Base-by-base conservation (phyloP, 495 filamentous ascomycete species). In the Aspergillus nanangensis region DNA sequence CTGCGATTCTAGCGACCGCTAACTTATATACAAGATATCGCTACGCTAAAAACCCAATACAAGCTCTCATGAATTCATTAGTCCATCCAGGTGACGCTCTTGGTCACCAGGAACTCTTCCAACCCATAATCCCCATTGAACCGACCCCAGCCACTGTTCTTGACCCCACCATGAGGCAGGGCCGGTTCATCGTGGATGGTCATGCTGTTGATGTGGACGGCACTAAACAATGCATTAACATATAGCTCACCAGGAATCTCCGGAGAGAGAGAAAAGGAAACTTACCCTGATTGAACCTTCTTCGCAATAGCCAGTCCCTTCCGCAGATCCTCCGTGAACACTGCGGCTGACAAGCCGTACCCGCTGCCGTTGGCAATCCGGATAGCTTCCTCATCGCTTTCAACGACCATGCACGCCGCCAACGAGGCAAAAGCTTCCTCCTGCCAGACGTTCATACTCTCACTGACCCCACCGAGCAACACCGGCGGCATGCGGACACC, bases 141-240 rank as follows among this genome's bases (percentile, higher is more conserved):
- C 8, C 80, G 60, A 0, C 90, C 90, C 69, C 80, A 91, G 3
- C 90, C 90, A 53, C 84, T 89, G 42, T 81, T 78, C 76, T 96
- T 96, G 41, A 82, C 80, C 17, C 90, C 90, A 11, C 90, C 89
- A 67, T 94, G 89, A 13, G 89, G 88, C 39, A 94, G 60, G 15
- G 69, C 72, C 2, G 81, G 69, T 67, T 95, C 89, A 54, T 96
- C 90, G 54, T 95, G 88, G 5, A 95, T 80, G 0, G 82, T 87
- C 86, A 91, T 90, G 47, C 71, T 79, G 58, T 96, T 96, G 57
- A 95, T 90, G 64, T 95, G 90, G 19, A 96, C 86, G 22, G 84
- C 84, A 8, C 71, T 71, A 22, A 13, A 53, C 4, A 36, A 22
- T 13, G 11, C 15, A 14, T 41, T 5, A 39, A 1, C 10, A 45